Evolutionary conservation across 192 early-diverging fungal species (phyloP).

Genomic region (Coemansia guatemalensis): DNA sequence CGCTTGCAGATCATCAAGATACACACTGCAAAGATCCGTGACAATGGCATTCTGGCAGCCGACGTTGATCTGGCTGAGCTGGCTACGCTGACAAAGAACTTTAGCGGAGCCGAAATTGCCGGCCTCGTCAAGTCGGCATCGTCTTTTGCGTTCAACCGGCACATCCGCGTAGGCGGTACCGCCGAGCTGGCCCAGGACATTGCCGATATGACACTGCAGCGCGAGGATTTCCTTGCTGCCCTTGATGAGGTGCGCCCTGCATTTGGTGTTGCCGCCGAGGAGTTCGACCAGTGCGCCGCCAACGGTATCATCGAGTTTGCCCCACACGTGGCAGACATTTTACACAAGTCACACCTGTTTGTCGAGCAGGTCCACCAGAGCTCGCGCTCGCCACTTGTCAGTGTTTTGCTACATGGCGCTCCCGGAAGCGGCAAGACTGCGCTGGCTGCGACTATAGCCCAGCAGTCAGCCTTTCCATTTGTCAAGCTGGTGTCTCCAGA

Average conservation of each 20-base stretch:
- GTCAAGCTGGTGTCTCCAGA: conserved; percentile 97
- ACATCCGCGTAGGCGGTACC: conserved; percentile 88
- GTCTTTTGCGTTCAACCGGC: conserved; percentile 95
- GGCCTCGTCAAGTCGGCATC: conserved; percentile 89
- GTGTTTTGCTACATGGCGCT: conserved; percentile 84
- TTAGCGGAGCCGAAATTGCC: conserved; percentile 95
- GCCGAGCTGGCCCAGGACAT: conserved; percentile 82
- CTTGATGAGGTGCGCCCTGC: conserved; percentile 91
- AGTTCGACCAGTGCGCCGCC: conserved; percentile 78
- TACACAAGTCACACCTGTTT: conserved; percentile 60
- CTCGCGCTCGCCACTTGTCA: conserved; percentile 86
- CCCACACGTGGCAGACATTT: conserved; percentile 58
- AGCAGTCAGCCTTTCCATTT: conserved; percentile 89
- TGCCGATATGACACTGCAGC: conserved; percentile 82
- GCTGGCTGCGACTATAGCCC: conserved; percentile 92
- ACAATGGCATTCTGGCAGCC: conserved; percentile 72
- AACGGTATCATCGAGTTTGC: conserved; percentile 87
- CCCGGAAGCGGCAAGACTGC: conserved; percentile 92
- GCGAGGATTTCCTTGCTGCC: conserved; percentile 85
- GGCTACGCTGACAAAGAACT: conserved; percentile 91
- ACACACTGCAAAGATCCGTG: conserved; percentile 82
- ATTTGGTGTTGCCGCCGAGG: conserved; percentile 92
- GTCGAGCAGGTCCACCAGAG: conserved; percentile 77
- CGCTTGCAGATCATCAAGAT: conserved; percentile 95
- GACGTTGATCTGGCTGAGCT: conserved; percentile 87